These are phyloP conservation scores for Gyromitra esculenta DNA, from an alignment of 2,329 filamentous ascomycete genomes.

Conservation along the genomic window DNA sequence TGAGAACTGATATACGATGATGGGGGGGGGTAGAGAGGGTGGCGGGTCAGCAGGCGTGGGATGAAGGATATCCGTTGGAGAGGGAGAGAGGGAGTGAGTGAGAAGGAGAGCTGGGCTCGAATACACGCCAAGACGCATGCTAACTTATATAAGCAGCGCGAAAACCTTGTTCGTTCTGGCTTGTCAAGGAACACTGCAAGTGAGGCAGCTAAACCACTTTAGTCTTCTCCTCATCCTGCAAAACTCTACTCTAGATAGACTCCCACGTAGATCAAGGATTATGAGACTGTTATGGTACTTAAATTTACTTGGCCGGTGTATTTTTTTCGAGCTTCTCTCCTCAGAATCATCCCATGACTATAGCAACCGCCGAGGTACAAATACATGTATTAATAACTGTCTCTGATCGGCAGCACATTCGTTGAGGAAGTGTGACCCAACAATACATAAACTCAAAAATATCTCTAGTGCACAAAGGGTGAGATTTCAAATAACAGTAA, in stretches of 20 bases:
- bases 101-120: slow-evolving; percentile 17
- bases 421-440: background rate
- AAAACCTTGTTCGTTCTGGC: background rate
- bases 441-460: slow-evolving; percentile 19
- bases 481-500: slow-evolving; percentile 2
- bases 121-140: slow-evolving; percentile 23
- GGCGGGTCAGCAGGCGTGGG: slow-evolving; percentile 1
- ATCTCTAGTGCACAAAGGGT: slow-evolving; percentile 4
- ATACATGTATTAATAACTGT: background rate
- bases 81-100: background rate
- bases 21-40: background rate
- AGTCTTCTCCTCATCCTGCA: too few species aligned
- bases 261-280: background rate
- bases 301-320: background rate
- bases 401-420: background rate
- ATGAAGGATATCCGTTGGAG: slow-evolving; percentile 19
- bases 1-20: background rate
- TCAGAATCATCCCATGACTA: background rate
- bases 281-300: background rate
- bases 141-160: slow-evolving; percentile 12
- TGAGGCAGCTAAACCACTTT: too few species aligned
- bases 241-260: too few species aligned
- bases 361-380: background rate
- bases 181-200: background rate
- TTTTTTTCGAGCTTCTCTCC: background rate